phyloP scores from a whole-genome alignment of 768 basidiomycete species.

The Crassisporium funariophilum region DNA sequence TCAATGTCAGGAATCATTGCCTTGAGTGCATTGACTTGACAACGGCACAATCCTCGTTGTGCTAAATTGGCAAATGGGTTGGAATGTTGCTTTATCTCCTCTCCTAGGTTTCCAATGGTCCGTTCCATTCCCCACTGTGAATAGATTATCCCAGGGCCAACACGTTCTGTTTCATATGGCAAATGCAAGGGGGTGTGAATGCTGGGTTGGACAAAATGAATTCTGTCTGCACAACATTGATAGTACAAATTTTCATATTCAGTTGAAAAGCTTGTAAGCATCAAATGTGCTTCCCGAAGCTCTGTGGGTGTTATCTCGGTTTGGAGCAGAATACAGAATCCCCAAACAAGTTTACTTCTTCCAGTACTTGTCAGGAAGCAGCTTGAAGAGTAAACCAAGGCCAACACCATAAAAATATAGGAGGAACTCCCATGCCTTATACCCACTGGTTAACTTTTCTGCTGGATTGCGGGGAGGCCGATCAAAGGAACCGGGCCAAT shows the following conservation, averaged over 20 bases:
- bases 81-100: slow-evolving; percentile 26
- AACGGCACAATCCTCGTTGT: slow-evolving; percentile 12
- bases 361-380: slow-evolving; percentile 28
- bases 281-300: slow-evolving; percentile 17
- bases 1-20: slow-evolving; percentile 11
- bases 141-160: slow-evolving; percentile 20
- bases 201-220: slow-evolving; percentile 37
- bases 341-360: slow-evolving; percentile 28
- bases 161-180: slow-evolving; percentile 20
- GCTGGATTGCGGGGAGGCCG: slow-evolving; percentile 42
- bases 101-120: slow-evolving; percentile 26
- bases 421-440: slow-evolving; percentile 31
- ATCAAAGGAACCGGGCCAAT: slow-evolving; percentile 44
- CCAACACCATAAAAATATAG: slow-evolving; percentile 30
- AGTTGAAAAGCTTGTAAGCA: slow-evolving; percentile 19
- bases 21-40: background rate
- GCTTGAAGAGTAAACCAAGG: slow-evolving; percentile 24
- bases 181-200: slow-evolving; percentile 34
- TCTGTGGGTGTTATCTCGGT: background rate
- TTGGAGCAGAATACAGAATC: slow-evolving; percentile 26
- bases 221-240: slow-evolving; percentile 21
- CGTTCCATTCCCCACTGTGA: slow-evolving; percentile 34
- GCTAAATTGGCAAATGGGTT: slow-evolving; percentile 28
- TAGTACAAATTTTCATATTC: slow-evolving; percentile 39
- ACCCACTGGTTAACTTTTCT: slow-evolving; percentile 36